Conservation (phyloP, 2,329 filamentous ascomycete genomes). For the Lasiodiplodia gonubiensis region DNA sequence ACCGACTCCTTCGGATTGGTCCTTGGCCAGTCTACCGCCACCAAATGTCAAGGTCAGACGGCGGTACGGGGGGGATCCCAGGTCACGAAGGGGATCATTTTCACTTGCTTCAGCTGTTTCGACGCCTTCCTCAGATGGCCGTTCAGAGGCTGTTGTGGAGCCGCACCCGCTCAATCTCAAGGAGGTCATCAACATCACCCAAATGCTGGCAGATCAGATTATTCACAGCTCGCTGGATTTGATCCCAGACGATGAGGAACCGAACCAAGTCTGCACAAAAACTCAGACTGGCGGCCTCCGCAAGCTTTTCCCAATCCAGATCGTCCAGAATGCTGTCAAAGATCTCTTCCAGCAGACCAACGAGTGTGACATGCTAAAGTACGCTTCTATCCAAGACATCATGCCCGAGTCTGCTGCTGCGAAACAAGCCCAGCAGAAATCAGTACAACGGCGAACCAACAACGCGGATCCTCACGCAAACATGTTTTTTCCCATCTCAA, state of each 20-base stretch:
- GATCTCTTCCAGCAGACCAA: slow-evolving; percentile 40
- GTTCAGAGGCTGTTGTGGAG: slow-evolving; percentile 5
- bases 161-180: slow-evolving; percentile 13
- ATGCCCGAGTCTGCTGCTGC: slow-evolving; percentile 34
- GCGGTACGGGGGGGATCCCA: not conserved
- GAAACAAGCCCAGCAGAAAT: slow-evolving; percentile 42
- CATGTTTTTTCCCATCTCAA: slow-evolving; percentile 43
- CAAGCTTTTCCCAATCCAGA: slow-evolving; percentile 14
- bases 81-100: slow-evolving; percentile 19
- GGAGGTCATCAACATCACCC: slow-evolving; percentile 28
- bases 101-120: slow-evolving; percentile 26
- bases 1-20: slow-evolving; percentile 45
- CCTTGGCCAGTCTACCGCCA: slow-evolving; percentile 39
- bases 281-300: not conserved
- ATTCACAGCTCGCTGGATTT: slow-evolving; percentile 26
- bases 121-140: slow-evolving; percentile 23
- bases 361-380: slow-evolving; percentile 41
- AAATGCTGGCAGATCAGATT: slow-evolving; percentile 26
- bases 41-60: slow-evolving; percentile 31
- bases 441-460: slow-evolving; percentile 37
- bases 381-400: slow-evolving; percentile 53
- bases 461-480: slow-evolving; percentile 35
- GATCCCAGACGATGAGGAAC: not conserved
- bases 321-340: slow-evolving; percentile 31
- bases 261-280: not conserved